These are phyloP conservation scores for Hebeloma cylindrosporum DNA, from an alignment of 768 basidiomycete species.

Conservation along the genomic window DNA sequence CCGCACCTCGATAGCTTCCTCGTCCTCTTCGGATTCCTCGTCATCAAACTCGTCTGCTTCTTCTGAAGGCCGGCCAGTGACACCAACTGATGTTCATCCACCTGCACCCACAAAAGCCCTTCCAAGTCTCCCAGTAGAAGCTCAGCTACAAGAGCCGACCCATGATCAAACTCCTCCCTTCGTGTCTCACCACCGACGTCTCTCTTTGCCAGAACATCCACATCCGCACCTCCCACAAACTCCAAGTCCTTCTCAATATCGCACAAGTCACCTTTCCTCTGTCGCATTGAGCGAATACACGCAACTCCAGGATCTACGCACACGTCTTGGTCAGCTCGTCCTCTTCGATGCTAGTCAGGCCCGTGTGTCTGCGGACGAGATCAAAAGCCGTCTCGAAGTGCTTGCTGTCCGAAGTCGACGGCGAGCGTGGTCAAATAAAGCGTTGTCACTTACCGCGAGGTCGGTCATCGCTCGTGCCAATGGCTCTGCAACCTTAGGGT, in stretches of 20 bases:
- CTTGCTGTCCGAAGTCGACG: conserved; percentile 61
- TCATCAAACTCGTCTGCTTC: conserved; percentile 6
- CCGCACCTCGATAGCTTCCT: conserved; percentile 11
- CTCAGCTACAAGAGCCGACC: neutral
- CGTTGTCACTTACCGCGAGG: conserved; percentile 26
- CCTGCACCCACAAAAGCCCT: conserved; percentile 9
- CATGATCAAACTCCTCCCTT: neutral
- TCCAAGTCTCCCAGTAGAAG: neutral
- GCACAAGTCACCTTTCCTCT: conserved; percentile 30
- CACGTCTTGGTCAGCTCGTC: conserved; percentile 41
- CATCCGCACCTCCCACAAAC: conserved; percentile 2
- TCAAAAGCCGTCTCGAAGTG: conserved; percentile 39
- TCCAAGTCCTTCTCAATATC: conserved; percentile 22
- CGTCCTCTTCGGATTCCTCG: conserved; percentile 12
- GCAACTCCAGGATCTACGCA: conserved; percentile 31
- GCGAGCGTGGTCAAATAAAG: conserved; percentile 65
- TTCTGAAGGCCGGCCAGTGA: neutral
- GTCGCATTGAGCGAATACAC: conserved; percentile 34
- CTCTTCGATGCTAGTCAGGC: conserved; percentile 43
- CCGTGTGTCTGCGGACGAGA: conserved; percentile 38
- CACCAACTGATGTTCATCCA: conserved; percentile 1
- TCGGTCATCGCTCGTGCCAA: conserved; percentile 16
- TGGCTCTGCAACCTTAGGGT: conserved; percentile 32
- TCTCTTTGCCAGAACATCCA: conserved; percentile 1
- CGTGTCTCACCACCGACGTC: neutral